These are phyloP conservation scores for Penicillium sp. DNA, from an alignment of 2,329 filamentous ascomycete species.

Conservation along the genomic window DNA sequence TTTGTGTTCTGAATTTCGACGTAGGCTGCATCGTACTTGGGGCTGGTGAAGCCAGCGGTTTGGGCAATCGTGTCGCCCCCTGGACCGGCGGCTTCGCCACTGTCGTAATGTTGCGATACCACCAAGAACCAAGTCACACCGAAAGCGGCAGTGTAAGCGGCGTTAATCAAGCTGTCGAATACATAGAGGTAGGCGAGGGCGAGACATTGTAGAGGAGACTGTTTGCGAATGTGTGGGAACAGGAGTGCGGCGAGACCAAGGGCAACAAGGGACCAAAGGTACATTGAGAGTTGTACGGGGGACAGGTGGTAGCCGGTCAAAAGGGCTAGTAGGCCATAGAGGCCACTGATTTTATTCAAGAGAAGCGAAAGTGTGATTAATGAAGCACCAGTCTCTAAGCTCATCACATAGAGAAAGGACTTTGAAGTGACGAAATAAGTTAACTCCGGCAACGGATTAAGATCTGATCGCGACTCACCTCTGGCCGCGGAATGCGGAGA, in stretches of 20 bases:
- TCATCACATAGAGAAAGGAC: conserved; percentile 83
- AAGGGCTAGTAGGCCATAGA: conserved; percentile 86
- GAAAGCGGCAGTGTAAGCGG: conserved; percentile 76
- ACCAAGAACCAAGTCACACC: conserved; percentile 82
- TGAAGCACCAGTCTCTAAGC: conserved; percentile 80
- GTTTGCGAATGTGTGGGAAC: conserved; percentile 74
- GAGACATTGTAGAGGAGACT: conserved; percentile 74
- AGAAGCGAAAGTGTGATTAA: conserved; percentile 78
- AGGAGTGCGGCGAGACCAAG: conserved; percentile 67
- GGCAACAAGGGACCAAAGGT: conserved; percentile 77
- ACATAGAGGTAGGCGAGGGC: conserved; percentile 82
- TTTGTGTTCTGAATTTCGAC: conserved; percentile 50
- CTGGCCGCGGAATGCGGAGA: conserved; percentile 50
- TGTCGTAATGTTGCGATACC: conserved; percentile 57
- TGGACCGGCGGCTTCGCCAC: conserved; percentile 43
- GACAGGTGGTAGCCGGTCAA: conserved; percentile 83
- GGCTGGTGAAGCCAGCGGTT: conserved; percentile 63
- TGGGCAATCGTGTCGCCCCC: conserved; percentile 59
- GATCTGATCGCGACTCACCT: conserved; percentile 28
- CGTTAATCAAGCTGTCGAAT: conserved; percentile 77
- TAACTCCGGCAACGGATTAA: conserved; percentile 13
- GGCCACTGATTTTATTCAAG: conserved; percentile 87
- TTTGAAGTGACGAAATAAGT: conserved; percentile 40
- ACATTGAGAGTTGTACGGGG: conserved; percentile 81
- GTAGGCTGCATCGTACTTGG: conserved; percentile 58